Percentiles rank a stretch among this genome's conserved stretches.
Evolutionary conservation across 257 asterid genomes (phyloP).

Genomic region (Striga asiatica): DNA sequence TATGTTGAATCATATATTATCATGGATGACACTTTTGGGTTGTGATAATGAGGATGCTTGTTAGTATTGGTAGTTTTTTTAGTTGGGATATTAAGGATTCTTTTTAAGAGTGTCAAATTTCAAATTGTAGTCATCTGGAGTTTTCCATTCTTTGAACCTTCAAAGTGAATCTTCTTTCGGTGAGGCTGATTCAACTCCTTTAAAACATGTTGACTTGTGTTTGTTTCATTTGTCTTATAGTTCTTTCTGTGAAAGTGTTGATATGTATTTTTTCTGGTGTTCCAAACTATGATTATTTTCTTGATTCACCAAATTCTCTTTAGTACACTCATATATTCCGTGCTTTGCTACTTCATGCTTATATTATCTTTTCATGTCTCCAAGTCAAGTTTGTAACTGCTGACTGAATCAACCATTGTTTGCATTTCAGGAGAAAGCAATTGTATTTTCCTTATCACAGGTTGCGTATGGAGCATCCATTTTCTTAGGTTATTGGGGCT

Average conservation of each 20-base stretch:
- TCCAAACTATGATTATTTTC: too few relatives aligned
- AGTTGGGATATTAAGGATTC: neutral
- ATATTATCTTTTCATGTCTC: neutral
- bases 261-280: too few relatives aligned
- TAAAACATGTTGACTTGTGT: neutral
- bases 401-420: conserved; percentile 10
- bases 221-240: neutral
- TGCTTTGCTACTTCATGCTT: conserved; percentile 4
- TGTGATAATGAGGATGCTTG: conserved; percentile 1
- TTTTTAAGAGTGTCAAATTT: neutral
- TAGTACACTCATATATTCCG: neutral
- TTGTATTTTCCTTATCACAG: conserved; percentile 77
- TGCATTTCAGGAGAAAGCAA: conserved; percentile 71
- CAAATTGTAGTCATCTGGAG: conserved; percentile 3
- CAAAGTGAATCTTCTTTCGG: neutral
- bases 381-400: conserved; percentile 7
- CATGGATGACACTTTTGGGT: too few relatives aligned
- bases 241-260: too few relatives aligned
- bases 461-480: conserved; percentile 68
- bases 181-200: conserved; percentile 6
- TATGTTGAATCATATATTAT: too few relatives aligned
- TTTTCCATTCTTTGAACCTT: neutral
- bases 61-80: neutral
- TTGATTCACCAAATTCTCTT: neutral
- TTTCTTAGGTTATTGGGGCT: conserved; percentile 86